Conservation (phyloP, 805 yeast species). For the Candida broadrunensis region DNA sequence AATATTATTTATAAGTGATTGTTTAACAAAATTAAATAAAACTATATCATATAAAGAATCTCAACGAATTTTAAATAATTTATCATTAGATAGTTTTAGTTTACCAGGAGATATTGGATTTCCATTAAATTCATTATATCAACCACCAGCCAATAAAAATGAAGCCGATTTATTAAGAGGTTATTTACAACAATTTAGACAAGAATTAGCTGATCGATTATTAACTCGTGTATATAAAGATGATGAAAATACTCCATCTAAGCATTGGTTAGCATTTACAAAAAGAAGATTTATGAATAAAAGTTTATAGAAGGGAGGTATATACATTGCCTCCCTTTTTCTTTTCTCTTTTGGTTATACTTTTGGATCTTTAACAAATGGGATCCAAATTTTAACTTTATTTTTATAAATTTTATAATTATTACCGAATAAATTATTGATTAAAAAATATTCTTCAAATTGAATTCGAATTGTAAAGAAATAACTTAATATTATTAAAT, state of each 20-base stretch:
- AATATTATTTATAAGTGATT: slow-evolving; percentile 82
- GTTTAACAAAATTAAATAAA: slow-evolving; percentile 61
- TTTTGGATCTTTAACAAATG: slow-evolving; percentile 14
- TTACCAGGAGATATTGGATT: slow-evolving; percentile 95
- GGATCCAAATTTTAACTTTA: slow-evolving; percentile 24
- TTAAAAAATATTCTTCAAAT: slow-evolving; percentile 33
- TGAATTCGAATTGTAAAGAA: slow-evolving; percentile 30
- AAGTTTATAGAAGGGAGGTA: slow-evolving; percentile 58
- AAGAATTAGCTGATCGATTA: slow-evolving; percentile 82
- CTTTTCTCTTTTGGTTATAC: neutral
- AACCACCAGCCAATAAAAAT: slow-evolving; percentile 68
- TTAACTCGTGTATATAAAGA: slow-evolving; percentile 69
- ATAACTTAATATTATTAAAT: slow-evolving; percentile 14
- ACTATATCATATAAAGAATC: slow-evolving; percentile 57
- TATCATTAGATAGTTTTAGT: slow-evolving; percentile 82
- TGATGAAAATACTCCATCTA: slow-evolving; percentile 59
- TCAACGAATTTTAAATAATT: slow-evolving; percentile 66
- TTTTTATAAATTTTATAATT: slow-evolving; percentile 22
- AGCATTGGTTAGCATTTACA: slow-evolving; percentile 94
- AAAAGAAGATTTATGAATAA: slow-evolving; percentile 96
- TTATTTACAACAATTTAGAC: slow-evolving; percentile 90
- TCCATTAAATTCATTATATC: slow-evolving; percentile 79
- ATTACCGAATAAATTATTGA: slow-evolving; percentile 21
- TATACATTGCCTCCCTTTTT: too few relatives aligned
- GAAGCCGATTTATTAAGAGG: slow-evolving; percentile 78